These are phyloP conservation scores for Lindgomyces ingoldianus DNA, from an alignment of 495 filamentous ascomycete genomes.

Conservation along the genomic window DNA sequence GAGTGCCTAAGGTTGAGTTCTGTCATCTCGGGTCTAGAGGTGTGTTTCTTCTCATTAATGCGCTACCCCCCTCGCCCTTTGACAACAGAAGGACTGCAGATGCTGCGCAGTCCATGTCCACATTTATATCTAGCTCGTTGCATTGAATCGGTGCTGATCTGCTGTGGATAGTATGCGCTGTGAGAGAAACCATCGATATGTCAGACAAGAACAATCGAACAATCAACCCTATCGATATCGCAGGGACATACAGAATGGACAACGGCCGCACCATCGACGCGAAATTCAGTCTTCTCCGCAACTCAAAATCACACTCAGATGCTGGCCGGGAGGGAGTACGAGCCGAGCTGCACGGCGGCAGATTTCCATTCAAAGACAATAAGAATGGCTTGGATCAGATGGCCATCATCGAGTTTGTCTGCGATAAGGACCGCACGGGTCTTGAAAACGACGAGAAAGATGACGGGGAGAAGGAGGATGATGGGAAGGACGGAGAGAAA, in stretches of 20 bases:
- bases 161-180: constrained; percentile 69
- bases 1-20: constrained; percentile 47
- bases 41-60: constrained; percentile 40
- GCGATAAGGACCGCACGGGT: constrained; percentile 67
- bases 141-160: no score
- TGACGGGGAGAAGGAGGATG: constrained; percentile 36
- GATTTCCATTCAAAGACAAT: constrained; percentile 51
- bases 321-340: constrained; percentile 66
- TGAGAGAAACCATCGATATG: constrained; percentile 55
- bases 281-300: constrained; percentile 62
- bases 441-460: constrained; percentile 57
- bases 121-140: no score
- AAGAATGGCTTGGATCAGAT: constrained; percentile 57
- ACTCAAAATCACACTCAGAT: constrained; percentile 58
- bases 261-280: constrained; percentile 56
- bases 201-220: constrained; percentile 48
- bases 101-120: no score
- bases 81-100: background rate
- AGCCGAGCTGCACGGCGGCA: constrained; percentile 69
- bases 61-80: background rate
- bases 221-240: constrained; percentile 67
- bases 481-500: constrained; percentile 35
- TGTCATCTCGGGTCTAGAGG: constrained; percentile 65
- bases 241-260: constrained; percentile 61
- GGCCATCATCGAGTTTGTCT: constrained; percentile 82